Conservation (phyloP, 345 rosid species). For the Aurinia saxatilis region DNA sequence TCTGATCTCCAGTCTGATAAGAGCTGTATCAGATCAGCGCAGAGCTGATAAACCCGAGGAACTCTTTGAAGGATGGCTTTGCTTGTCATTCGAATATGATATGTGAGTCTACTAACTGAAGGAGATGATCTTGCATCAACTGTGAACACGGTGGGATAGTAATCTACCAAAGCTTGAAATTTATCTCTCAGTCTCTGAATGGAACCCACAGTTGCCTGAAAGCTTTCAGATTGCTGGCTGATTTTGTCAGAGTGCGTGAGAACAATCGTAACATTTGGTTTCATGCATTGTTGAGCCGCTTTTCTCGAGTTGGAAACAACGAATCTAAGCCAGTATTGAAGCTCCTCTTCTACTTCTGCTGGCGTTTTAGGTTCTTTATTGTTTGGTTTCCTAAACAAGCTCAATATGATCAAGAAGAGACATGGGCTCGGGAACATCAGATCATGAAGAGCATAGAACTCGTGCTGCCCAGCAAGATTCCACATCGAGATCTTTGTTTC, state of each 20-base stretch:
- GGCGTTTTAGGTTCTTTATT: slow-evolving; percentile 75
- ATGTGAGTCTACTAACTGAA: slow-evolving; percentile 67
- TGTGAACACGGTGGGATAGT: slow-evolving; percentile 77
- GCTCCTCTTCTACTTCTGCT: slow-evolving; percentile 74
- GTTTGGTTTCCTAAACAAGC: slow-evolving; percentile 78
- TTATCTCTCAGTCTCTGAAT: slow-evolving; percentile 63
- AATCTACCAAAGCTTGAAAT: slow-evolving; percentile 73
- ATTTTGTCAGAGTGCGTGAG: slow-evolving; percentile 73
- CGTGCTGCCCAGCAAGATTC: slow-evolving; percentile 92
- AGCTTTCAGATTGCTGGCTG: slow-evolving; percentile 51
- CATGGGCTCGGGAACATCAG: slow-evolving; percentile 92
- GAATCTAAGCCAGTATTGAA: slow-evolving; percentile 88
- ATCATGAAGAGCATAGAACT: slow-evolving; percentile 80
- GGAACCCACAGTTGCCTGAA: slow-evolving; percentile 46
- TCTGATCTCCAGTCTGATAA: slow-evolving; percentile 84
- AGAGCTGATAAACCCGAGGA: slow-evolving; percentile 86
- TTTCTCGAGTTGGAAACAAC: slow-evolving; percentile 75
- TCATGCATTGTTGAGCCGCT: slow-evolving; percentile 69
- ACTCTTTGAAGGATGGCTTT: slow-evolving; percentile 73
- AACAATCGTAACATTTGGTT: slow-evolving; percentile 70
- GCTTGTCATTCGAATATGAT: slow-evolving; percentile 65
- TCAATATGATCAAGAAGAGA: slow-evolving; percentile 65
- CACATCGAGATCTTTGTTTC: slow-evolving; percentile 80
- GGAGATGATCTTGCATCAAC: slow-evolving; percentile 87
- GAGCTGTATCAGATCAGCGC: slow-evolving; percentile 65